These are phyloP conservation scores for Tripidium arundinaceum DNA, from an alignment of 202 grass and related monocot genomes.

Conservation along the genomic window DNA sequence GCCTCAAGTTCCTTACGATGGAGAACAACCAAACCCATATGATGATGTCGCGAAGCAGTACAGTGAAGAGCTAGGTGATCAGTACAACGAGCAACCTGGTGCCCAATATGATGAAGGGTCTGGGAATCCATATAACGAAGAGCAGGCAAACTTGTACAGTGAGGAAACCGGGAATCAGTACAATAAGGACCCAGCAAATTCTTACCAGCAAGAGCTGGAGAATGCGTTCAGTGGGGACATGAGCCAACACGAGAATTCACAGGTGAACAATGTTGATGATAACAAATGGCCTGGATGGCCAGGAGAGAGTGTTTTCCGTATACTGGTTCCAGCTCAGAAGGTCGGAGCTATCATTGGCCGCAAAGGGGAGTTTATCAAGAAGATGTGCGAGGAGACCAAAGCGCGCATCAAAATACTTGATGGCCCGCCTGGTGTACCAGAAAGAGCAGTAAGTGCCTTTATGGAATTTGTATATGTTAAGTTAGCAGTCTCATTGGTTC, in stretches of 20 bases:
- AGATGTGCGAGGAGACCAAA: slow-evolving; percentile 76
- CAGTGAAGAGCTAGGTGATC: neutral
- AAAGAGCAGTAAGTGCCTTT: slow-evolving; percentile 75
- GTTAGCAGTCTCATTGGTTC: slow-evolving; percentile 14
- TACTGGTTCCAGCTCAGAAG: slow-evolving; percentile 78
- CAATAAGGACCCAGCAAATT: slow-evolving; percentile 23
- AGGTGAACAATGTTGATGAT: slow-evolving; percentile 35
- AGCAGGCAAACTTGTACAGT: slow-evolving; percentile 26
- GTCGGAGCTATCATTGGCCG: slow-evolving; percentile 86
- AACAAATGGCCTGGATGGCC: slow-evolving; percentile 90
- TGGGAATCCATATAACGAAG: slow-evolving; percentile 23
- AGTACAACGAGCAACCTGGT: slow-evolving; percentile 13
- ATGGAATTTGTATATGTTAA: neutral
- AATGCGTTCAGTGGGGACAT: slow-evolving; percentile 39
- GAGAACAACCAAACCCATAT: slow-evolving; percentile 5
- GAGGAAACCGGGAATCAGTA: slow-evolving; percentile 40
- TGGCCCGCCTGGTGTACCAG: slow-evolving; percentile 62
- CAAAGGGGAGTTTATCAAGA: slow-evolving; percentile 95
- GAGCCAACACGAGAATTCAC: slow-evolving; percentile 2
- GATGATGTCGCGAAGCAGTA: neutral
- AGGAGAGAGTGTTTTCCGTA: slow-evolving; percentile 79
- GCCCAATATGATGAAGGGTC: slow-evolving; percentile 30
- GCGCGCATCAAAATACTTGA: slow-evolving; percentile 95
- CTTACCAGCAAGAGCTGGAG: slow-evolving; percentile 25
- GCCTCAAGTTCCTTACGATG: slow-evolving; percentile 15